Conservation (phyloP, 495 filamentous ascomycete species). For the Penicillium roqueforti region DNA sequence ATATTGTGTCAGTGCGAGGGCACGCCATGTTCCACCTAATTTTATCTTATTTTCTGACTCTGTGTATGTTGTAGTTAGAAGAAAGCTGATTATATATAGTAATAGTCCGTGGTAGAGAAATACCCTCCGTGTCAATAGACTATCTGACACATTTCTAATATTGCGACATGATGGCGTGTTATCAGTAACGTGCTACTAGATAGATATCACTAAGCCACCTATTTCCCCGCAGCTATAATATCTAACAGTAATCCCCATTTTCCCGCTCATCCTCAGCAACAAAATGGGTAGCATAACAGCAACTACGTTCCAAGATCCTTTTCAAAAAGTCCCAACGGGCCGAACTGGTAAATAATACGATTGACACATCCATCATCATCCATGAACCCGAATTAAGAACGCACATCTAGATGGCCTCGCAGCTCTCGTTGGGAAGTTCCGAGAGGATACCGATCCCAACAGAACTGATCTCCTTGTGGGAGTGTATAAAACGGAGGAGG, state of each 20-base stretch:
- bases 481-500: constrained; percentile 16
- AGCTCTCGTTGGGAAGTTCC: constrained; percentile 2
- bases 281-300: constrained; percentile 14
- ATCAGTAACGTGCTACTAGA: constrained; percentile 5
- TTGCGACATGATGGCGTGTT: constrained; percentile 13
- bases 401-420: background rate
- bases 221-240: constrained; percentile 3
- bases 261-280: background rate
- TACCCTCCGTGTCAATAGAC: background rate
- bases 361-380: background rate
- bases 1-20: no score
- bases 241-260: background rate
- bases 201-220: background rate
- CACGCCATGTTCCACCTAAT: no score
- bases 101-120: background rate
- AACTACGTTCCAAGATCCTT: constrained; percentile 10
- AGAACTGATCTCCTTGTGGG: constrained; percentile 17
- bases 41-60: no score
- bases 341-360: constrained; percentile 5
- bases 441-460: constrained; percentile 9
- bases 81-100: background rate
- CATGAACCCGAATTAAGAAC: background rate
- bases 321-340: constrained; percentile 5
- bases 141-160: background rate
- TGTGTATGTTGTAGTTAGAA: no score